Evolutionary conservation across 345 rosid genomes (phyloP), one percentile per base, ranked within the genome.

Genomic region (Eucalyptus brandiana): DNA sequence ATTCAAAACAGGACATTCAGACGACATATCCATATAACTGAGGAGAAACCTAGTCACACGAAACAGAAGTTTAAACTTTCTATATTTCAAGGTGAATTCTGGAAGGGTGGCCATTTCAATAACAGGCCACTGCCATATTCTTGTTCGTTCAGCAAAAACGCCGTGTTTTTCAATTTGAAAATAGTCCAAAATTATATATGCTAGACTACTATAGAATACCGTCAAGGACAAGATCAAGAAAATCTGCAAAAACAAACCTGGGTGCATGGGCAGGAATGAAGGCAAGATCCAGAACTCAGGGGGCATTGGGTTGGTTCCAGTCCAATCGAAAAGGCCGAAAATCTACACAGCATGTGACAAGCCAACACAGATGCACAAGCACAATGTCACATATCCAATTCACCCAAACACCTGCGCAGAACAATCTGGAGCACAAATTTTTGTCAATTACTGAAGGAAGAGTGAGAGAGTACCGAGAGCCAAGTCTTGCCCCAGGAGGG

Each of bases 401-500:
- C 69, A n/a, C 67, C 32, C 45, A 40, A 40, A 54, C 50, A 87
- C 47, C 17, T 32, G 28, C 40, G 19, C 58, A 49, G 48, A 30
- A 45, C 48, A 53, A 47, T 86, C 28, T 49, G 26, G 81, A 47
- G 24, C 49, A 62, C 9, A 60, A 30, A 5, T 69, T 34, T 34
- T 34, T 34, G 12, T 9, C 42, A 32, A 3, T 69, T 58, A 18
- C 11, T 19, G 30, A 32, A 58, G 86, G 24, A 40, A 65, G 76
- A 37, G 47, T 21, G 44, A 7, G 50, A 44, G 3, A 30, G 5
- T 88, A 92, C 92, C 86, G 93, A 90, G 37, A 92, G 93, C 93
- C 93, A 92, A 51, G 86, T 91, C 87, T 92, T 92, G 40, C 93
- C 93, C 93, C 93, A 92, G 32, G 93, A 92, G 23, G 93, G 92